Percentiles rank a stretch among this genome's conserved stretches.
Conservation (phyloP, 129 eudicot species). For the Gnaphalium uliginosum region DNA sequence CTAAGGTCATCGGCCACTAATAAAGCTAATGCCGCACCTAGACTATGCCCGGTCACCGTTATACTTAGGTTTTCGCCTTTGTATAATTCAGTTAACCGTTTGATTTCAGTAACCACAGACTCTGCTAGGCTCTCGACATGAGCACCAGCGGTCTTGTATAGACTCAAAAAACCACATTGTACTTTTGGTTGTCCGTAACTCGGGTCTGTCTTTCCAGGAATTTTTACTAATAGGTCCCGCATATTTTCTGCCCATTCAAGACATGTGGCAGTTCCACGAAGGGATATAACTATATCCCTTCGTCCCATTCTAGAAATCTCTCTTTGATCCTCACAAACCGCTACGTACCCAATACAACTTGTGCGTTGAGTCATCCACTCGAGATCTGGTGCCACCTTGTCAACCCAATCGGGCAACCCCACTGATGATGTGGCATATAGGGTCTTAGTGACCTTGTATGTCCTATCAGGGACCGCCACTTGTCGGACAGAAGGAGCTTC, state of each 20-base stretch:
- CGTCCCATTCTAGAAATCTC: conserved; percentile 92
- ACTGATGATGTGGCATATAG: conserved; percentile 84
- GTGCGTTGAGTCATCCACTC: conserved; percentile 97
- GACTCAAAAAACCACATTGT: conserved; percentile 76
- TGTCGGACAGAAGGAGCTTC: conserved; percentile 48
- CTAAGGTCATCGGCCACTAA: conserved; percentile 78
- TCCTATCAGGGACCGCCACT: conserved; percentile 65
- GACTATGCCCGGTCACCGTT: conserved; percentile 89
- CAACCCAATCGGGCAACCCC: conserved; percentile 93
- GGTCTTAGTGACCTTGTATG: conserved; percentile 67
- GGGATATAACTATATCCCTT: conserved; percentile 83
- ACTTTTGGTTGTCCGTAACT: conserved; percentile 52
- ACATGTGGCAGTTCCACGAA: conserved; percentile 93
- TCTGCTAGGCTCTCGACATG: conserved; percentile 69
- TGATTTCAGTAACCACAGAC: conserved; percentile 61
- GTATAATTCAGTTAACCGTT: conserved; percentile 57
- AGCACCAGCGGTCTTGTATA: conserved; percentile 63
- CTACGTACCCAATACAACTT: conserved; percentile 82
- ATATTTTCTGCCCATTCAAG: conserved; percentile 89
- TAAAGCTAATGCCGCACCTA: conserved; percentile 93
- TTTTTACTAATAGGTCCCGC: conserved; percentile 54
- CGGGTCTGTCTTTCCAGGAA: conserved; percentile 34
- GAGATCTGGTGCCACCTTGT: conserved; percentile 87
- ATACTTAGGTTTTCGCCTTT: conserved; percentile 76
- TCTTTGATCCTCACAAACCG: conserved; percentile 78